Evolutionary conservation across 768 basidiomycete species (phyloP), one percentile per base, ranked within the genome.

Genomic region (Tricholoma terreum): DNA sequence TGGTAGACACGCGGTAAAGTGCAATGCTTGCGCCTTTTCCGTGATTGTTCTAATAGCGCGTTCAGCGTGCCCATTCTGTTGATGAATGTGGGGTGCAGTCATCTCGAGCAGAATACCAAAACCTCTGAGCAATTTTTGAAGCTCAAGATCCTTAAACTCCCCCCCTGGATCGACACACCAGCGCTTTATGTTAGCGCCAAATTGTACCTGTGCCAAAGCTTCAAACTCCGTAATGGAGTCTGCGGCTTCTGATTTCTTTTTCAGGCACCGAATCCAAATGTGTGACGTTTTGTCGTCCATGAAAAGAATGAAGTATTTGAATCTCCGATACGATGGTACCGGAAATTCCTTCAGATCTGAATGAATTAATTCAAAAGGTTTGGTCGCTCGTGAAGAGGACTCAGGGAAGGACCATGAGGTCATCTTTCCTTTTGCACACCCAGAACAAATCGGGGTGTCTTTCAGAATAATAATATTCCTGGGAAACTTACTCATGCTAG

Each of bases 291-390:
- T 58, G 24, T 65, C 63, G 52, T 65, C 61, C 7, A 65, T 6
- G 42, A 67, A 63, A 0, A 36, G 21, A 33, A 65, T 61, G 9
- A 50, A 50, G 30, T 64, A 67, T 35, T 57, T 58, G 43, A 61
- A 61, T 24, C 52, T 52, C 22, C 58, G 48, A 50, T 67, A 67
- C 4, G 63, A 67, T n/a, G 15, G 8, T 4, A 61, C 51, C 1
- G 64, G 58, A 33, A 64, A 63, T 4, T 52, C 36, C 43, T 66
- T 68, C 4, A 66, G 56, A 54, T 68, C 64, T 1, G 59, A 63
- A 52, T 68, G 67, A 35, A 68, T 59, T 31, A 55, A 30, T 22
- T 65, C 59, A 35, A 66, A 65, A 3, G 56, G 49, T 36, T 52
- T 21, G 8, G 24, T 51, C 11, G 64, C 64, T 21, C 55, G 50